Percentiles rank a stretch among this genome's conserved stretches.
phyloP scores from a whole-genome alignment of 1,284 basidiomycete genomes.

The Inonotus hispidus region DNA sequence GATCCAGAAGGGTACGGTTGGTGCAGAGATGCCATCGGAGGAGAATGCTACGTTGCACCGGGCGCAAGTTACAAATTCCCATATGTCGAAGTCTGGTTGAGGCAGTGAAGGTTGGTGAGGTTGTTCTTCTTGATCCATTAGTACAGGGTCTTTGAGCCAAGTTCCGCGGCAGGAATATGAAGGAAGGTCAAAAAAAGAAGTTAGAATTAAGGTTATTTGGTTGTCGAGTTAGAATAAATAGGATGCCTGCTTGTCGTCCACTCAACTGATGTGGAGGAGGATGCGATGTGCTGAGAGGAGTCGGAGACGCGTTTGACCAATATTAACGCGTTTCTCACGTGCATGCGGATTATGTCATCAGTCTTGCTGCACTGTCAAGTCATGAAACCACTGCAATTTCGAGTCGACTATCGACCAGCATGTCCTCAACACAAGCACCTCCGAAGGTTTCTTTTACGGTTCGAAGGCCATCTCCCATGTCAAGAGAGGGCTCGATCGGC shows the following conservation, averaged over 20 bases:
- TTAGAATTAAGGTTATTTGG: not conserved
- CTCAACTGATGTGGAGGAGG: not conserved
- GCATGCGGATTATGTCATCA: not conserved
- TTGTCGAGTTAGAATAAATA: not conserved
- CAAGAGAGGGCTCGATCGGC: constrained; percentile 52
- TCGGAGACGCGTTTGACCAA: not conserved
- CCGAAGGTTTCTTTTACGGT: constrained; percentile 62
- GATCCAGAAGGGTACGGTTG: constrained; percentile 71
- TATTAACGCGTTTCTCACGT: not conserved
- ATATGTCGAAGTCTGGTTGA: constrained; percentile 48
- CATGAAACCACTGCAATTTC: too few relatives aligned
- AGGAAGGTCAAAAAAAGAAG: not conserved
- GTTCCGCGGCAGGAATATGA: not conserved
- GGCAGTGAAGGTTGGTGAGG: not conserved
- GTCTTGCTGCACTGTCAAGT: too few relatives aligned
- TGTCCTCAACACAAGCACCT: not conserved
- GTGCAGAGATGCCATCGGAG: constrained; percentile 40
- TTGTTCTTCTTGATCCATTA: constrained; percentile 3
- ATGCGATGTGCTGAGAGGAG: not conserved
- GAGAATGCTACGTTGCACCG: constrained; percentile 62
- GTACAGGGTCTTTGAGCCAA: not conserved
- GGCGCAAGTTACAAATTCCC: constrained; percentile 70
- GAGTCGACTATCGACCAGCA: not conserved
- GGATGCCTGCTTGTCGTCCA: not conserved
- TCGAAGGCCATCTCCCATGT: constrained; percentile 59